These are phyloP conservation scores for Colletotrichum truncatum DNA, from an alignment of 2,329 filamentous ascomycete species.

Conservation along the genomic window DNA sequence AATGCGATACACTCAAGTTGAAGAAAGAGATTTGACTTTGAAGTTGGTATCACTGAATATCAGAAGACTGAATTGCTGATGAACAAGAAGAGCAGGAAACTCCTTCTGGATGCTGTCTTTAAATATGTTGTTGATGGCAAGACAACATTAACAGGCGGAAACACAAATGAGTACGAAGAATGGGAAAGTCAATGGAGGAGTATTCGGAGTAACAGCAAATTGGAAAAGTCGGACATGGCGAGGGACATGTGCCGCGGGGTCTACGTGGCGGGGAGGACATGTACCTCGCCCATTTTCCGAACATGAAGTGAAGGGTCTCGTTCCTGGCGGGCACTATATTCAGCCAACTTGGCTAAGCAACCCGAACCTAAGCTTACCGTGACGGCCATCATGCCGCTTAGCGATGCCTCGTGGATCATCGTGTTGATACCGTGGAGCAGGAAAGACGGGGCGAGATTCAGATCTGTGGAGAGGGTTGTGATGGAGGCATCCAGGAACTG, in stretches of 20 bases:
- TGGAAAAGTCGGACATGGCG: slow-evolving; percentile 8
- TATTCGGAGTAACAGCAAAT: not conserved
- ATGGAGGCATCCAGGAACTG: slow-evolving; percentile 11
- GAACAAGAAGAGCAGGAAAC: not conserved
- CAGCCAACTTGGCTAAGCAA: slow-evolving; percentile 25
- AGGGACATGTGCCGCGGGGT: slow-evolving; percentile 11
- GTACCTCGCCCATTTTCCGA: not conserved
- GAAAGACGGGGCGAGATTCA: slow-evolving; percentile 28
- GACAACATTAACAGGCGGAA: not conserved
- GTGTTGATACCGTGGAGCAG: slow-evolving; percentile 18
- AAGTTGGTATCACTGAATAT: not conserved
- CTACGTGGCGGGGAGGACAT: not conserved
- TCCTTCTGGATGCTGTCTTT: slow-evolving; percentile 10
- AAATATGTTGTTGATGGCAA: slow-evolving; percentile 28
- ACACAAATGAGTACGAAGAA: not conserved
- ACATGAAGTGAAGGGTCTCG: not conserved
- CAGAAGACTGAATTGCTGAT: not conserved
- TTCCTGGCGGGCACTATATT: not conserved
- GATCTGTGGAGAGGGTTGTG: slow-evolving; percentile 27
- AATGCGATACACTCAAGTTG: not conserved
- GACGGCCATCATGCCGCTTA: not conserved
- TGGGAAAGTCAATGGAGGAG: slow-evolving; percentile 1
- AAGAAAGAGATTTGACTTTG: not conserved
- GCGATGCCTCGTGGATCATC: slow-evolving; percentile 10
- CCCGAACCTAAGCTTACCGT: slow-evolving; percentile 15